Evolutionary conservation across 257 asterid species (phyloP), one percentile per base, ranked within the genome.

Genomic region (Plantago ovata): DNA sequence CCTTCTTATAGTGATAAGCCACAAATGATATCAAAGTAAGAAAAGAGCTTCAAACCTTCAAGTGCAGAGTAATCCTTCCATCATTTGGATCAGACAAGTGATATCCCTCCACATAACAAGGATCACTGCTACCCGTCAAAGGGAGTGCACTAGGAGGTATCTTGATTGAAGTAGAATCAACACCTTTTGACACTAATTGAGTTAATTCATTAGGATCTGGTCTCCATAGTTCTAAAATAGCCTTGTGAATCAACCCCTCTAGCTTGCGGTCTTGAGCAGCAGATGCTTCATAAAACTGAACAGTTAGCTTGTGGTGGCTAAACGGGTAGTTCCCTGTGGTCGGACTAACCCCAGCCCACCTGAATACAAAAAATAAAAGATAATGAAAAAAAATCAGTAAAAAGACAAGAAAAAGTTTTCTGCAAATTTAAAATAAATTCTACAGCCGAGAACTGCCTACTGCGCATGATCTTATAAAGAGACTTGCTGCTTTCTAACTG

Each of bases 181-280:
- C 63, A 72, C 91, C 91, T 77, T 83, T 85, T 9, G 90, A 72
- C 70, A 89, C 67, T 62, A 89, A 64, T 56, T 76, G 81, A 64
- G 95, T 75, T 69, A 85, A 69, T 74, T 89, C 96, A 61, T 72
- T 78, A 28, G 96, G 96, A 75, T 81, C 87, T 61, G 96, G 96
- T 73, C 93, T 83, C 96, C 96, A 89, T 60, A 89, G 81, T 77
- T 89, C 91, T 68, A 89, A 81, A 75, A 84, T 67, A 64, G 96
- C 95, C 81, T 83, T 89, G 70, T 89, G 96, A 72, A 89, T 83
- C 64, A 89, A 72, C 41, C 95, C 95, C 76, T 89, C 95, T 56
- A 89, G 80, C 68, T 89, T 85, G 54, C 95, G 78, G 61, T 89
- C 96, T 81, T 89, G 96, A 40, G 95, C 94, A n/a, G 96, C 74